Percentiles rank a stretch among this genome's conserved stretches.
Evolutionary conservation across 441 rosid species (phyloP).

Genomic region (Bruguiera hainesii): DNA sequence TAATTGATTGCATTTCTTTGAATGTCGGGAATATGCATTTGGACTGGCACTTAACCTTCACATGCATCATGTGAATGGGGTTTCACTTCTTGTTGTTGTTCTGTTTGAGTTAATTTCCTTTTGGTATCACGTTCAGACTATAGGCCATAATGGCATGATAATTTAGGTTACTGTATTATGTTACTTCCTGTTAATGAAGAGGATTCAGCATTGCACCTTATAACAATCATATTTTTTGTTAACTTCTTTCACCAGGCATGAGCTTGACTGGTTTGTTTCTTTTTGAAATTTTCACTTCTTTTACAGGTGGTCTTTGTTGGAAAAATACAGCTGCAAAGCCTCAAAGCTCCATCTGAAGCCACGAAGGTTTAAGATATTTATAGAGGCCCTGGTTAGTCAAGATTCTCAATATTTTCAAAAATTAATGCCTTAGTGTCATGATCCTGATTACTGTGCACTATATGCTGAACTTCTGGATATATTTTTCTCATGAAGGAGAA

Average conservation of each 20-base stretch:
- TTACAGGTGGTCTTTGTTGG: slow-evolving; percentile 97
- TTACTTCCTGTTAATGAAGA: slow-evolving; percentile 1
- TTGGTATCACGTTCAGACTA: background rate
- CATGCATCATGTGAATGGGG: background rate
- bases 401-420: slow-evolving; percentile 13
- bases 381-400: slow-evolving; percentile 94
- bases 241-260: background rate
- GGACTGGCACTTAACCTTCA: too few species aligned
- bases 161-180: background rate
- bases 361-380: slow-evolving; percentile 84
- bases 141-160: background rate
- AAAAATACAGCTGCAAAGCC: slow-evolving; percentile 97
- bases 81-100: background rate
- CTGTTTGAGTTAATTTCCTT: slow-evolving; percentile 1
- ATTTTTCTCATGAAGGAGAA: slow-evolving; percentile 62
- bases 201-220: slow-evolving; percentile 1
- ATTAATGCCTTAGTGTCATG: slow-evolving; percentile 7
- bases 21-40: background rate
- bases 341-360: slow-evolving; percentile 99
- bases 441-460: slow-evolving; percentile 18
- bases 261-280: background rate
- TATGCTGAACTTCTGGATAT: slow-evolving; percentile 28
- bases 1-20: slow-evolving; percentile 6
- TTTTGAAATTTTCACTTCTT: slow-evolving; percentile 10
- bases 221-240: background rate